phyloP scores from a whole-genome alignment of 805 yeast genomes.

The Starmerella davenportii region DNA sequence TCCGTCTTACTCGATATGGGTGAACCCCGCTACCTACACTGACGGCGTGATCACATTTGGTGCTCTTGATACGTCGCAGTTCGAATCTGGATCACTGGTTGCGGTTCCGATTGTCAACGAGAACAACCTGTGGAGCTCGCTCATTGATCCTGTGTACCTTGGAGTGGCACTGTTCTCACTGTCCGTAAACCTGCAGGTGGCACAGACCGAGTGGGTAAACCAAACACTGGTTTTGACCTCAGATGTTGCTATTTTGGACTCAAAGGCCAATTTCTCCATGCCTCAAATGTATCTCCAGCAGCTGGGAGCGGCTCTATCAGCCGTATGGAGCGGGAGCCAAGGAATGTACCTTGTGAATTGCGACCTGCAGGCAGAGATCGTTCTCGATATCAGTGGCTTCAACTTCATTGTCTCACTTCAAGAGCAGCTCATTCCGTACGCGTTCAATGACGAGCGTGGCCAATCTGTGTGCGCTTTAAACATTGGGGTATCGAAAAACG shows the following conservation, averaged over 20 bases:
- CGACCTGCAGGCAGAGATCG: constrained; percentile 1
- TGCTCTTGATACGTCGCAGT: constrained; percentile 8
- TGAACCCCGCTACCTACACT: constrained; percentile 4
- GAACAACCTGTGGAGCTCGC: not conserved
- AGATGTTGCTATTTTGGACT: constrained; percentile 5
- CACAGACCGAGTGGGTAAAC: not conserved
- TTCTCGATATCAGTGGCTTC: not conserved
- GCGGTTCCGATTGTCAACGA: constrained; percentile 3
- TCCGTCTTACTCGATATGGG: constrained; percentile 9
- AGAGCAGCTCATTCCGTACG: constrained; percentile 1
- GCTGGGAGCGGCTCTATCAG: constrained; percentile 3
- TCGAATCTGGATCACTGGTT: not conserved
- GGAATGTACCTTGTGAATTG: constrained; percentile 6
- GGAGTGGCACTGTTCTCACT: constrained; percentile 1
- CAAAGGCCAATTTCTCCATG: constrained; percentile 4
- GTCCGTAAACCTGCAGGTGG: not conserved
- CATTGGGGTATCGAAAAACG: constrained; percentile 3
- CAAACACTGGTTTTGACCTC: not conserved
- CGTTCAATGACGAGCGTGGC: constrained; percentile 1
- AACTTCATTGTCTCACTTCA: not conserved
- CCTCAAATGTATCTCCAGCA: constrained; percentile 2
- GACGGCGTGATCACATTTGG: constrained; percentile 8
- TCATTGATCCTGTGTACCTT: constrained; percentile 6
- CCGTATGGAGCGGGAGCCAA: constrained; percentile 3
- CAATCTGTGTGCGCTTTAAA: constrained; percentile 5